Conservation (phyloP, 441 rosid species). For the Pelargonium australe region DNA sequence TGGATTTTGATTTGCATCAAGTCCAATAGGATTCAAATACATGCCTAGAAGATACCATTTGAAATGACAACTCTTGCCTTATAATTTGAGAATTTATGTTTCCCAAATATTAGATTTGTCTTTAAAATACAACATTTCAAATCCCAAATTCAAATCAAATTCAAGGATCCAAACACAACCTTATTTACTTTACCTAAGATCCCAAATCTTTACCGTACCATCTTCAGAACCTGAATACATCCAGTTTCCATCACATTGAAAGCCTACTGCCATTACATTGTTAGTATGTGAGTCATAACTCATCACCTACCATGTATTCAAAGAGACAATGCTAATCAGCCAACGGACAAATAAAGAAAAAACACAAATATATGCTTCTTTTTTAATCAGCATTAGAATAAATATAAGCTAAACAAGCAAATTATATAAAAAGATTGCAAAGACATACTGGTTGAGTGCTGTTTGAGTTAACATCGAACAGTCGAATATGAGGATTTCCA, state of each 20-base stretch:
- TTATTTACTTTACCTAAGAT: constrained; percentile 51
- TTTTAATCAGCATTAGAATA: not conserved
- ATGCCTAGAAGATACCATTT: no score
- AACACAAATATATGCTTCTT: no score
- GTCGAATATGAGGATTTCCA: constrained; percentile 83
- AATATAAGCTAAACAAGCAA: constrained; percentile 8
- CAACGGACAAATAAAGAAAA: not conserved
- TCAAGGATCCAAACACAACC: not conserved
- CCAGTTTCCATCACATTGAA: constrained; percentile 96
- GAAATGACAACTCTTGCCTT: no score
- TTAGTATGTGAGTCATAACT: constrained; percentile 89
- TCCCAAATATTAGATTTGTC: no score
- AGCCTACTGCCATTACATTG: constrained; percentile 96
- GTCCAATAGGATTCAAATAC: no score
- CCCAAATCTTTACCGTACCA: constrained; percentile 96
- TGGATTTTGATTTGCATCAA: no score
- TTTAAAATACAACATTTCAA: no score
- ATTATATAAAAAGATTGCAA: constrained; percentile 2
- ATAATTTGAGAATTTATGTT: no score
- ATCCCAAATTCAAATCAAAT: no score
- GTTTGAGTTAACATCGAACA: constrained; percentile 76
- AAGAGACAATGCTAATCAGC: constrained; percentile 4
- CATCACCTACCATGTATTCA: constrained; percentile 45
- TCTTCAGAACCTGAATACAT: constrained; percentile 99
- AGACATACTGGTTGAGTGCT: constrained; percentile 71